phyloP scores from a whole-genome alignment of 2,329 filamentous ascomycete genomes.

The Penicillium hesseltinei region DNA sequence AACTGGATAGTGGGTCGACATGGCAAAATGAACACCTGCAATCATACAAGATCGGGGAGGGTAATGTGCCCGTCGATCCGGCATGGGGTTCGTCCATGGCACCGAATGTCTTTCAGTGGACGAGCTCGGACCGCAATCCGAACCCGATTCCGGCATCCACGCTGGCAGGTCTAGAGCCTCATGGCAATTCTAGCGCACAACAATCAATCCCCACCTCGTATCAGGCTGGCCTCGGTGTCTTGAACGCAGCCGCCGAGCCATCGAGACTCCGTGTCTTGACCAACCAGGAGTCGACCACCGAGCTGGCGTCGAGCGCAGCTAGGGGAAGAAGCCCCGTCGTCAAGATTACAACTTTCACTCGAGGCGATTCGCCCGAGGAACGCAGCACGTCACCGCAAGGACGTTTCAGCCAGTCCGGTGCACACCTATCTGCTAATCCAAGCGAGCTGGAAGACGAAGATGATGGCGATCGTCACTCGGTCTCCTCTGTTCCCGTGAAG shows the following conservation, averaged over 20 bases:
- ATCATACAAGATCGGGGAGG: slow-evolving; percentile 11
- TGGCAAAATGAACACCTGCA: slow-evolving; percentile 16
- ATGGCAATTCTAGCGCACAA: slow-evolving; percentile 14
- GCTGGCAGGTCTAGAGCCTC: slow-evolving; percentile 9
- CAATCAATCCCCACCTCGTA: slow-evolving; percentile 22
- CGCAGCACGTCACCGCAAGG: slow-evolving; percentile 19
- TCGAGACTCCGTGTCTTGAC: slow-evolving; percentile 11
- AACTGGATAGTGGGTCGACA: slow-evolving; percentile 9
- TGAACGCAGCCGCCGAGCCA: background rate
- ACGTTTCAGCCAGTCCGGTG: slow-evolving; percentile 34
- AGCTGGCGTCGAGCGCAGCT: slow-evolving; percentile 21
- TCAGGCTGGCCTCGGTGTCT: slow-evolving; percentile 9
- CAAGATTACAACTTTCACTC: slow-evolving; percentile 43
- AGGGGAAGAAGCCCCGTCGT: slow-evolving; percentile 45
- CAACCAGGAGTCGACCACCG: slow-evolving; percentile 1
- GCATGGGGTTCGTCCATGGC: slow-evolving; percentile 20
- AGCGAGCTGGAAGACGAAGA: slow-evolving; percentile 30
- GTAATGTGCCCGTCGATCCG: slow-evolving; percentile 6
- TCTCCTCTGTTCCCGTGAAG: slow-evolving; percentile 21
- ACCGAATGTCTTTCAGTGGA: slow-evolving; percentile 30
- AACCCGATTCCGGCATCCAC: slow-evolving; percentile 32
- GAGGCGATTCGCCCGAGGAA: slow-evolving; percentile 45
- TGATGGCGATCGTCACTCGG: slow-evolving; percentile 18
- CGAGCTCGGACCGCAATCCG: slow-evolving; percentile 33
- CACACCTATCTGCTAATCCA: slow-evolving; percentile 35